phyloP scores from a whole-genome alignment of 169 alveolate genomes.

The Cryptosporidium xiaoi region DNA sequence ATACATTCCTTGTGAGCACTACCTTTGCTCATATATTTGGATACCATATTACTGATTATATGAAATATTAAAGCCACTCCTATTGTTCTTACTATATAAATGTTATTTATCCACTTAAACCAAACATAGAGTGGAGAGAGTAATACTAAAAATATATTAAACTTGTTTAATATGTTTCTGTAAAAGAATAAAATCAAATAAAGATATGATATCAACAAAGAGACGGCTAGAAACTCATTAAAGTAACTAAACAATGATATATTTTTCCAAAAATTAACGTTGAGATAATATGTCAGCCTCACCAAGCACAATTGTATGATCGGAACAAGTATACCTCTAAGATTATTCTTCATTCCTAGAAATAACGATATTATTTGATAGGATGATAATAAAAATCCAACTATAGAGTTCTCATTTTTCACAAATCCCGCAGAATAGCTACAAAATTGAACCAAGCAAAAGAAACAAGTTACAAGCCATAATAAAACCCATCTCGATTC shows the following conservation, averaged over 20 bases:
- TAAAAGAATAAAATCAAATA: slow-evolving; percentile 2
- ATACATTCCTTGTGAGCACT: not conserved
- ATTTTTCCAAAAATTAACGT: not conserved
- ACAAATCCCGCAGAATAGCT: slow-evolving; percentile 42
- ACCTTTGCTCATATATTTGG: not conserved
- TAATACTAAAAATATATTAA: not conserved
- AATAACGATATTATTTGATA: slow-evolving; percentile 32
- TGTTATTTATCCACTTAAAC: slow-evolving; percentile 34
- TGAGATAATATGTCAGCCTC: slow-evolving; percentile 2
- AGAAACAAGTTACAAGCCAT: slow-evolving; percentile 13
- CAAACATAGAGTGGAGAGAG: slow-evolving; percentile 15
- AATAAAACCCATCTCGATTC: slow-evolving; percentile 23
- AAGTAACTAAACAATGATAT: not conserved
- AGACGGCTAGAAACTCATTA: not conserved
- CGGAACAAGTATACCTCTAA: slow-evolving; percentile 8
- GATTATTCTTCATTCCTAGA: slow-evolving; percentile 26
- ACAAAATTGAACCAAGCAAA: not conserved
- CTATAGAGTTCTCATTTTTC: slow-evolving; percentile 5
- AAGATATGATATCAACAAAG: not conserved
- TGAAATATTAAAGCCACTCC: not conserved
- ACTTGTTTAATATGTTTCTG: slow-evolving; percentile 13
- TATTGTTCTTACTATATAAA: not conserved
- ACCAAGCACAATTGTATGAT: slow-evolving; percentile 25
- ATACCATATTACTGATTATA: not conserved
- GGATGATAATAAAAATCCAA: slow-evolving; percentile 17